Evolutionary conservation across 495 filamentous ascomycete species (phyloP), one percentile per base, ranked within the genome.

Genomic region (Rusavskia elegans): DNA sequence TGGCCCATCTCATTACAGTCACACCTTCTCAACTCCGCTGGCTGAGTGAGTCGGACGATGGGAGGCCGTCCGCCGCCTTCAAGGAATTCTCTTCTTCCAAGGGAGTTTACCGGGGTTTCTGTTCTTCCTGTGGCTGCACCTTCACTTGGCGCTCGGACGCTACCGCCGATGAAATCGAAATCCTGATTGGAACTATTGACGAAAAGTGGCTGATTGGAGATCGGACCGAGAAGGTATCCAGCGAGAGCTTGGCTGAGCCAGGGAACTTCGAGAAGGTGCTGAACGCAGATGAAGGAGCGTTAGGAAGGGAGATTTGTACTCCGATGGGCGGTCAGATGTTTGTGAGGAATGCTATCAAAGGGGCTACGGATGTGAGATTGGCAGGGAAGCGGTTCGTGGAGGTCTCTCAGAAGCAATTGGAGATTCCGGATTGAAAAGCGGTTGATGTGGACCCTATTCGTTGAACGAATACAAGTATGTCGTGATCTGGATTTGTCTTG

Each of bases 121-220:
- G 63, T 40, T 45, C 55, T 4, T 55, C 46, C 1, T 68, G 66
- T 50, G 61, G 64, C 19, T 59, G 58, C 37, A 48, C 59, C 10
- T 45, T 68, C 8, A 55, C 50, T 5, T 66, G 60, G 56, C 36
- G 49, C 11, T 27, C 54, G 42, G 52, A 51, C 3, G 36, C 48
- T 13, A 53, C 42, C 19, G 37, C 51, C 27, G 39, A 25, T n/a
- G 61, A 63, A 11, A 30, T 62, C 10, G 59, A 67, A 48, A 53
- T 68, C 16, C 57, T 61, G 23, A 42, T 63, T 1, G 66, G 64
- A 0, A 62, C 57, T 11, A 35, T 68, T 11, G 66, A 68, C 46
- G 64, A 65, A 53, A 63, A 66, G 20, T 63, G 59, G 16, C 53
- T 68, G 32, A 52, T 61, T 40, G 64, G 64, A 13, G 53, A 56